Base-by-base conservation (phyloP, 2,329 filamentous ascomycete genomes). In the Metarhizium anisopliae region DNA sequence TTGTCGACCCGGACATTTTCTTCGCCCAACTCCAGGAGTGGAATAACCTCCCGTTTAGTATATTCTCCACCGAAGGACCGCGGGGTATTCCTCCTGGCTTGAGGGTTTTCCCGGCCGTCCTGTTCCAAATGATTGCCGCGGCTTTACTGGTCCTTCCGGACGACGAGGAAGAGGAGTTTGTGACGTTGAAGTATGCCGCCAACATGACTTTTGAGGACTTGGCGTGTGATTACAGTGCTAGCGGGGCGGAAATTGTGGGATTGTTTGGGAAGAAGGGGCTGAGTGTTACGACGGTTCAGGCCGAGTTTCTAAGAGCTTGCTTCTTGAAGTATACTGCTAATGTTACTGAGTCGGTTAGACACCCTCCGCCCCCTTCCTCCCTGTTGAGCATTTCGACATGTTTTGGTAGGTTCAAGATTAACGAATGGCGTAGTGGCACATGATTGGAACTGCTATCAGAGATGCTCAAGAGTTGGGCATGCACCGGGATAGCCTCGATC, bases 381-480 rank as follows among this genome's bases (percentile, higher is more conserved):
- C 14, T 42, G 42, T 6, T 18, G 16, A 20, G 42, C 3, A 42
- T 14, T 2, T 14, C 5, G 8, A 40, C 14, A 40, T 40, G 25
- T 6, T 40, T 16, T 13, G 13, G 5, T 45, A 16, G 7, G 42
- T 25, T 6, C n/a, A 20, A 45, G 16, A 20, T 45, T 45, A 16
- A 30, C 45, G 2, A 30, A 25, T 30, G 25, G 58, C 5, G 29
- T 52, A 80, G 77, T 82, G 79, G 78, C 79, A 83, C 62, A 73
- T 74, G 1, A 72, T 85, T 35, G 78, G 79, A 1, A 73, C 75
- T 25, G 77, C 79, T 0, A 83, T 85, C 55, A 72, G 80, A 45
- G 82, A 85, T 63, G 83, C 81, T 0, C 82, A 85, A 63, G 82
- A 85, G 60, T 76, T 85, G 45, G 83, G 82, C 13, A 70, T 86